Base-by-base conservation (phyloP, 495 filamentous ascomycete genomes). In the Xylaria bambusicola region DNA sequence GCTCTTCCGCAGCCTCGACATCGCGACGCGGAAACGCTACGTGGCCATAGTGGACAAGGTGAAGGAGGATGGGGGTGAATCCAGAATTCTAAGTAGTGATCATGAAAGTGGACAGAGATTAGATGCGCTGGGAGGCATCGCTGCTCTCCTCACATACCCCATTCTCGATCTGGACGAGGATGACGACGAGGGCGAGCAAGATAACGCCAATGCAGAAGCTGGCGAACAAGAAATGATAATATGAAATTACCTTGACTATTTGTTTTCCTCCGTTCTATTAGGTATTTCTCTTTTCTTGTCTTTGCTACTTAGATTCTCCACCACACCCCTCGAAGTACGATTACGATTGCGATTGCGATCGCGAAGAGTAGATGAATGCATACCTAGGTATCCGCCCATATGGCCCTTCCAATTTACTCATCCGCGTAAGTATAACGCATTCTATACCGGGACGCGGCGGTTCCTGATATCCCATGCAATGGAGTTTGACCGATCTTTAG, bases 81-180 rank as follows among this genome's bases (percentile, higher is more conserved):
- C 90, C 1, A 84, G 92, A 50, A 80, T 97, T 24, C 73, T 98
- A 44, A 98, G 95, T 65, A 92, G 88, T 61, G 87, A 94, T 66
- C 93, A 98, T 72, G 94, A 97, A 77, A 97, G 94, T 75, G 94
- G 94, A 17, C 87, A 88, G 73, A 76, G 92, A 56, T 74, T 98
- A 42, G 93, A 96, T 56, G 86, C 83, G 2, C 67, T 98, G 58
- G 93, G 94, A 1, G 89, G 91, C 6, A 87, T 98, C 59, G 95
- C 93, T 21, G 91, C 92, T 12, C 88, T 98, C 29, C 76, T 96
- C 62, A 97, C 93, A 4, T 98, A 92, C 66, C 93, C 95, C 1
- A 73, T 98, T 23, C 76, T 81, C 40, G 88, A 89, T 61, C 72
- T 93, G 26, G 90, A 92, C 60, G 86, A 88, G 44, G 82, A 82